Evolutionary conservation across 176 grass and related monocot genomes (phyloP).

Genomic region (Triticum dicoccoides): DNA sequence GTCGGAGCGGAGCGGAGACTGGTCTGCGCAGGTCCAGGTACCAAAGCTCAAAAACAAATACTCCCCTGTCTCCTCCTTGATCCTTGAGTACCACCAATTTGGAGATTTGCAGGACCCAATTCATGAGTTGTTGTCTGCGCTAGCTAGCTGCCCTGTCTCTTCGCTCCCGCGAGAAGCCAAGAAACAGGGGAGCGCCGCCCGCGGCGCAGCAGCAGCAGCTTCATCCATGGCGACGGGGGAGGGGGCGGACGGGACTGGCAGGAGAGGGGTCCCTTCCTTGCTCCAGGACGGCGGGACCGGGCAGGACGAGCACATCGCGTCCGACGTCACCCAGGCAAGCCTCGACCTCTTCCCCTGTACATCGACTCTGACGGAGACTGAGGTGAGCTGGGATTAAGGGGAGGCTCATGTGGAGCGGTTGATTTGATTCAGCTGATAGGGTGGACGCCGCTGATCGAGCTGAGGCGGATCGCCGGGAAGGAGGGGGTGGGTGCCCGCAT

Average conservation of each 20-base stretch:
- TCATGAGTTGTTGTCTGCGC: not conserved
- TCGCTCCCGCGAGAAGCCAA: not conserved
- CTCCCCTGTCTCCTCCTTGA: not conserved
- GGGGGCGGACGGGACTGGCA: not conserved
- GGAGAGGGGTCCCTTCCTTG: constrained; percentile 22
- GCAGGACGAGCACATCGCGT: constrained; percentile 30
- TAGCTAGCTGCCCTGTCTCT: not conserved
- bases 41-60: not conserved
- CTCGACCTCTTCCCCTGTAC: not conserved
- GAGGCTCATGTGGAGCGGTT: not conserved
- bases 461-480: constrained; percentile 49
- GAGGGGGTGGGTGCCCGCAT: constrained; percentile 48
- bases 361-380: not conserved
- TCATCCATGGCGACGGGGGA: not conserved
- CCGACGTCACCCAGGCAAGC: constrained; percentile 23
- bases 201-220: not conserved
- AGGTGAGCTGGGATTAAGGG: not conserved
- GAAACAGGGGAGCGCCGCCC: not conserved
- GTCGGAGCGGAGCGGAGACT: not conserved
- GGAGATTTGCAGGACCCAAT: not conserved
- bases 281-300: not conserved
- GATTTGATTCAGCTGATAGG: constrained; percentile 52
- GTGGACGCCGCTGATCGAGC: constrained; percentile 69
- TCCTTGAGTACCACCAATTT: not conserved
- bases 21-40: not conserved